phyloP scores from a whole-genome alignment of 2,329 filamentous ascomycete species.

The Eutypella sp. region DNA sequence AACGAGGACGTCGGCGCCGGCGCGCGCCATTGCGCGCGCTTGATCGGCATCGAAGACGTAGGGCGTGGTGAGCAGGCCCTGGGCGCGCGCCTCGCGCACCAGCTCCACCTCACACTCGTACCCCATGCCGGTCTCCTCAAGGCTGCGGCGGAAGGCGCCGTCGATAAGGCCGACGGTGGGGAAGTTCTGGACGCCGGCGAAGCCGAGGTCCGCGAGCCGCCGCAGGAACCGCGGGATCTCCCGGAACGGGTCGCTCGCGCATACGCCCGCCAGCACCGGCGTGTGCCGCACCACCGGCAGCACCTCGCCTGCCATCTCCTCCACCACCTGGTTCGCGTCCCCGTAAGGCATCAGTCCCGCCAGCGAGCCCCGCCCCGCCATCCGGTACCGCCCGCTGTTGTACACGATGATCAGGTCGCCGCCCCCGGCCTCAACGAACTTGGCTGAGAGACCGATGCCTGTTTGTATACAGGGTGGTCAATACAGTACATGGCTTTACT shows the following conservation, averaged over 20 bases:
- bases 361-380: constrained; percentile 65
- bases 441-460: constrained; percentile 65
- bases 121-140: constrained; percentile 70
- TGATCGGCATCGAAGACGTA: constrained; percentile 64
- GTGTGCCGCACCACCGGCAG: constrained; percentile 59
- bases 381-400: constrained; percentile 67
- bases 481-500: too few relatives aligned
- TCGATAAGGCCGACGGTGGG: constrained; percentile 69
- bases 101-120: constrained; percentile 64
- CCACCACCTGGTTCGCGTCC: constrained; percentile 64
- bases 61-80: constrained; percentile 62
- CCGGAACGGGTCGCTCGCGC: constrained; percentile 65
- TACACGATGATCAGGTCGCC: constrained; percentile 68
- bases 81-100: constrained; percentile 52
- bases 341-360: constrained; percentile 68
- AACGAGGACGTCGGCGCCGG: constrained; percentile 63
- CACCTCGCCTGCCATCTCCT: constrained; percentile 66
- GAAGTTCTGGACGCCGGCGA: constrained; percentile 69
- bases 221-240: constrained; percentile 55
- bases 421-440: constrained; percentile 64
- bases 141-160: constrained; percentile 58
- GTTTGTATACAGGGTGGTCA: constrained; percentile 14
- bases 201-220: constrained; percentile 57
- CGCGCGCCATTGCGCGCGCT: constrained; percentile 55
- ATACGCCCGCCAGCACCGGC: constrained; percentile 66